phyloP scores from a whole-genome alignment of 1,284 basidiomycete species.

The Malassezia nana region DNA sequence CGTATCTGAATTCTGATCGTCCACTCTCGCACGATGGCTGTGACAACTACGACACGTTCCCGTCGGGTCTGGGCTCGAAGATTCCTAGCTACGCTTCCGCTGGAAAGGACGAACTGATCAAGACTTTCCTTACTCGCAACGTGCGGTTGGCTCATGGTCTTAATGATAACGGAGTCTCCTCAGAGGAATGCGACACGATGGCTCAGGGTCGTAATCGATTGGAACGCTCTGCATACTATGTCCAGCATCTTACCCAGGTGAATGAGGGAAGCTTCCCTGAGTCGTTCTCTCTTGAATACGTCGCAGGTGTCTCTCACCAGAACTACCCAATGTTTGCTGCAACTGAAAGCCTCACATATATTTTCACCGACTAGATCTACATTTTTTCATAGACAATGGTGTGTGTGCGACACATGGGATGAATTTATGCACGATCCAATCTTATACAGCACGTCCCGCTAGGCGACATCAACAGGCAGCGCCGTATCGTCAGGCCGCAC shows the following conservation, averaged over 20 bases:
- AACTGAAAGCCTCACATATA: constrained; percentile 22
- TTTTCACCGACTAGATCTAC: constrained; percentile 20
- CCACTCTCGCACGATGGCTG: constrained; percentile 9
- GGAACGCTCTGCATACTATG: constrained; percentile 32
- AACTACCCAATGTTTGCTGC: constrained; percentile 39
- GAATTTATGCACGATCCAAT: constrained; percentile 8
- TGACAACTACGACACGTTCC: constrained; percentile 21
- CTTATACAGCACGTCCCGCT: not conserved
- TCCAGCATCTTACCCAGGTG: constrained; percentile 18
- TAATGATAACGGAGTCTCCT: constrained; percentile 30
- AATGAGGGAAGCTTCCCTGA: constrained; percentile 25
- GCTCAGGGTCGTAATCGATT: constrained; percentile 39
- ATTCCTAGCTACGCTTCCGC: not conserved
- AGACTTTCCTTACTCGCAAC: constrained; percentile 26
- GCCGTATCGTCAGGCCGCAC: too few relatives aligned
- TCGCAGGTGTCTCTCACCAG: constrained; percentile 35
- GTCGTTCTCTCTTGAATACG: constrained; percentile 30
- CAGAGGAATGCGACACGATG: constrained; percentile 28
- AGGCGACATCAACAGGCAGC: too few relatives aligned
- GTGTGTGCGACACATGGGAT: constrained; percentile 19
- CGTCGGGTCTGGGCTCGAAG: constrained; percentile 23
- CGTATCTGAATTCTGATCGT: not conserved
- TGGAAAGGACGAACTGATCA: constrained; percentile 5
- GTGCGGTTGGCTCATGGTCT: constrained; percentile 31
- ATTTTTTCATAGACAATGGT: constrained; percentile 41